These are phyloP conservation scores for Microsporum canis DNA, from an alignment of 2,329 filamentous ascomycete species.

Conservation along the genomic window DNA sequence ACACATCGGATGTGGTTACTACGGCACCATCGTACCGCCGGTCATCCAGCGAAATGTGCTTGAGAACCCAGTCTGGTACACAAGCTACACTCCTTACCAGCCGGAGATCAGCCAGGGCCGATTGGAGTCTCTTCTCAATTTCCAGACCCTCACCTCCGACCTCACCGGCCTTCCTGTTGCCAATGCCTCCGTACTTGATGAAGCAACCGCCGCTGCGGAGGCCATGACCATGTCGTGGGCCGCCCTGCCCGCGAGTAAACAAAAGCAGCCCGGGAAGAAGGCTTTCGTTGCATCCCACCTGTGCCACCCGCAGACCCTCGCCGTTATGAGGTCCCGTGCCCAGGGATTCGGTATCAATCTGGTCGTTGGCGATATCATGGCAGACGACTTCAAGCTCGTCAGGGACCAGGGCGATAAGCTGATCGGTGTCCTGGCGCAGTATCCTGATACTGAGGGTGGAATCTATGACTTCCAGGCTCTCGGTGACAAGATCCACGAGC, in stretches of 20 bases:
- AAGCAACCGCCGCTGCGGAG: constrained; percentile 84
- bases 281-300: constrained; percentile 72
- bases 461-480: constrained; percentile 63
- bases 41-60: constrained; percentile 89
- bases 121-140: constrained; percentile 85
- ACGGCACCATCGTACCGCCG: constrained; percentile 70
- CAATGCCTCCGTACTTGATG: constrained; percentile 83
- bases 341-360: constrained; percentile 85
- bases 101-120: constrained; percentile 94
- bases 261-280: constrained; percentile 59
- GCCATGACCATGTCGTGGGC: constrained; percentile 90
- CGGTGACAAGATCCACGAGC: constrained; percentile 64
- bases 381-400: constrained; percentile 52
- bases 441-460: constrained; percentile 77
- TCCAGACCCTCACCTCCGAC: constrained; percentile 84
- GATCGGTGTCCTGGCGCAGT: constrained; percentile 86
- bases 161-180: constrained; percentile 76
- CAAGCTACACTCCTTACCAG: constrained; percentile 94
- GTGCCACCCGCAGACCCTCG: constrained; percentile 75
- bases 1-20: constrained; percentile 82
- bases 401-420: constrained; percentile 68
- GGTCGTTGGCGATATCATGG: constrained; percentile 58
- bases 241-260: constrained; percentile 56
- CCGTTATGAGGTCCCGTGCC: constrained; percentile 72
- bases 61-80: constrained; percentile 94